Base-by-base conservation (phyloP, 2,329 filamentous ascomycete species). In the Talaromyces sp. region DNA sequence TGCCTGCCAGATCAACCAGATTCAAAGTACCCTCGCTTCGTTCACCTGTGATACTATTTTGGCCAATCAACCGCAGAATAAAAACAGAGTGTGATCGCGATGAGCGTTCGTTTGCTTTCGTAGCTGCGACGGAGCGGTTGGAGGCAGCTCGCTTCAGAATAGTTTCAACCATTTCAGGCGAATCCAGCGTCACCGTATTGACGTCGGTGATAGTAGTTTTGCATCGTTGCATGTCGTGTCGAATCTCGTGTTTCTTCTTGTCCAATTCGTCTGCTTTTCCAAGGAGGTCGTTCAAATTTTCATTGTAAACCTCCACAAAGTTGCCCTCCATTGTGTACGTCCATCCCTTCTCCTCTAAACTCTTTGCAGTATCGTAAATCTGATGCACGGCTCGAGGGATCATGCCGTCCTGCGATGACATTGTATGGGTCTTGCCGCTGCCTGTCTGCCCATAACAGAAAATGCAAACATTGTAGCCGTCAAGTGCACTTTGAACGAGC, bases 381-480 rank as follows among this genome's bases (percentile, higher is more conserved):
- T 97, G 93, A 65, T 90, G 85, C 8, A 95, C 94, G 3, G 94
- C 92, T 8, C 89, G 85, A 1, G 94, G 93, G 61, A 99, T 99
- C 88, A 99, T 97, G 66, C 94, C 94, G 67, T 97, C 91, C 1
- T 80, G 76, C 0, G 88, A 89, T 10, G 90, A 95, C 94, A 99
- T 99, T 3, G 94, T 97, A 71, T 88, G 90, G 0, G 94, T 99
- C 81, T 99, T 99, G 62, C 94, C 94, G 19, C 92, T 94, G 3
- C 94, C 94, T 0, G 94, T 99, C 75, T 99, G 94, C 50, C 94
- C 94, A 71, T 99, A 99, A 72, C 92, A 97, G 77, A 99, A 96
- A 64, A 99, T 97, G 75, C 93, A 97, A 56, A 99, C 94, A 67
- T 97, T 99, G 79, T 96, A 99, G 1, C 94, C 94, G 70, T 99